Evolutionary conservation across 2,329 filamentous ascomycete species (phyloP).

Genomic region (Trichoderma koningii): DNA sequence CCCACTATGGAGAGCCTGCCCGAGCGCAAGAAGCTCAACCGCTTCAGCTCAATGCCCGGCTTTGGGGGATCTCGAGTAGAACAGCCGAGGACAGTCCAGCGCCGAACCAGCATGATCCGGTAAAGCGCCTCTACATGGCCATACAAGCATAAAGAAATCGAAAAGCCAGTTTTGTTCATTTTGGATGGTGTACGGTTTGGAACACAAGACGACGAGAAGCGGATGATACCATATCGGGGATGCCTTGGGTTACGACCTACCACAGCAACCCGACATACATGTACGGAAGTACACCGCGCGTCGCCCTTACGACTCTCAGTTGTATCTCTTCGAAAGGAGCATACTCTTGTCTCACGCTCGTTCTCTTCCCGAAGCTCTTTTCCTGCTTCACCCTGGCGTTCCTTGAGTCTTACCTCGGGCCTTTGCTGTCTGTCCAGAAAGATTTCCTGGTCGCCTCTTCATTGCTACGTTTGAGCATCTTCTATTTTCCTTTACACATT

Average conservation of each 20-base stretch:
- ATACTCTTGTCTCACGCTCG: constrained; percentile 22
- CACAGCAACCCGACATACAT: constrained; percentile 4
- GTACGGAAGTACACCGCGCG: constrained; percentile 4
- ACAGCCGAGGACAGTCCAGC: constrained; percentile 42
- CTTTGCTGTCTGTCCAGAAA: neutral
- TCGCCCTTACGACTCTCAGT: constrained; percentile 16
- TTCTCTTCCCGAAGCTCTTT: constrained; percentile 1
- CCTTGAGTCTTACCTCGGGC: neutral
- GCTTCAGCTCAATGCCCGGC: constrained; percentile 59
- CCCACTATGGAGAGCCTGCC: constrained; percentile 35
- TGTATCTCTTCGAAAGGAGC: constrained; percentile 24
- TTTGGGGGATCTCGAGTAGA: constrained; percentile 51
- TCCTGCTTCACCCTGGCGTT: neutral
- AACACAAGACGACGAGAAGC: constrained; percentile 30
- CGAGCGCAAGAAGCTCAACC: constrained; percentile 54
- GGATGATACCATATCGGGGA: constrained; percentile 11
- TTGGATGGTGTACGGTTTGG: constrained; percentile 33
- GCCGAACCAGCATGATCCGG: constrained; percentile 47
- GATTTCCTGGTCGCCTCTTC: constrained; percentile 6
- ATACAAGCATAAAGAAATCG: constrained; percentile 22
- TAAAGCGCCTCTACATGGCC: constrained; percentile 31
- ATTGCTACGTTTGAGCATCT: constrained; percentile 15
- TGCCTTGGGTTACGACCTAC: constrained; percentile 27
- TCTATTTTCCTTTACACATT: constrained; percentile 8
- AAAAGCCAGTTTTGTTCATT: constrained; percentile 7